Base-by-base conservation (phyloP, 2,329 filamentous ascomycete genomes). In the Beauveria asiatica region DNA sequence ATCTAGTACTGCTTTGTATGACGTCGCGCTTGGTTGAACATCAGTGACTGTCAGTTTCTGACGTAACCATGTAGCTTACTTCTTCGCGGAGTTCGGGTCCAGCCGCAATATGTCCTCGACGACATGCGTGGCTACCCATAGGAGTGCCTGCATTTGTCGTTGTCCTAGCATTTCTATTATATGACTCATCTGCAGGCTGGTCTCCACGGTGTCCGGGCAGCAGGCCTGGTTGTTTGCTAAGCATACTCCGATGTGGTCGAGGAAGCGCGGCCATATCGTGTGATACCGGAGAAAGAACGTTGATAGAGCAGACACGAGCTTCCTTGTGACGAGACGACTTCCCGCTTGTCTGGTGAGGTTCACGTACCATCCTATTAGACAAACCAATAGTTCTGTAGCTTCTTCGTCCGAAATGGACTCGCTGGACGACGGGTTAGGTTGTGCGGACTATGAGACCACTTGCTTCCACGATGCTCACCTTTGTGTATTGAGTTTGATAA, bases 401-500 rank as follows among this genome's bases (percentile, higher is more conserved):
- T 86, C 81, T 16, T 81, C 77, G 46, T 83, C 78, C 53, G 78
- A 77, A 45, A 90, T 73, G 17, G 78, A 77, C 59, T 75, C 71
- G 65, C 77, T 81, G 30, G 13, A 42, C 21, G 1, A 16, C 11
- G 27, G 54, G 67, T 62, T 53, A 60, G 41, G 21, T 21, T 19
- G 16, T 48, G 48, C n/a, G 27, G 17, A 21, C 17, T 37, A 17
- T 27, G 41, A 9, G 16, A 23, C 8, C 27, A 13, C 17, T 3
- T 25, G 23, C 7, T 13, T 19, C 13, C 19, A n/a, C 55, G 62
- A 30, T 13, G 68, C 78, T 64, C 76, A 89, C 88, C 86, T 90
- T 70, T 94, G 90, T n/a, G 87, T 88, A 70, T 97, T 97, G 61
- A 97, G 83, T 75, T 97, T 99, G 67, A 97, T 85, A 55, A 91